Conservation (phyloP, 257 asterid genomes). For the Solanum pimpinellifolium region DNA sequence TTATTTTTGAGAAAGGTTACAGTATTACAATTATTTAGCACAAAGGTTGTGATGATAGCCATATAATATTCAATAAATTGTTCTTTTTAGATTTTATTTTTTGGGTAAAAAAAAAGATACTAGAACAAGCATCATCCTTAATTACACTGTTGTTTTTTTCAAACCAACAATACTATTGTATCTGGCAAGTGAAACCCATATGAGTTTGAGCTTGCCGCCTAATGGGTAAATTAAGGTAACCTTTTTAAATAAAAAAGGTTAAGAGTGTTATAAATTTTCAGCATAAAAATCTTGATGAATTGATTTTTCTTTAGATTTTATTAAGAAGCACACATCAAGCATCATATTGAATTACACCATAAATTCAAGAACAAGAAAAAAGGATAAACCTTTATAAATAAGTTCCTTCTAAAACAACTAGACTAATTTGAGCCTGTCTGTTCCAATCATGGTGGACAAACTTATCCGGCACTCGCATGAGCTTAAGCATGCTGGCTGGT, state of each 20-base stretch:
- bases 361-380: neutral
- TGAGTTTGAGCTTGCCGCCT: neutral
- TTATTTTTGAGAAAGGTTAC: neutral
- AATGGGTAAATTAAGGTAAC: neutral
- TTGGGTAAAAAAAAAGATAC: neutral
- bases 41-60: neutral
- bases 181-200: neutral
- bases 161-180: neutral
- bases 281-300: neutral
- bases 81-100: neutral
- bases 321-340: neutral
- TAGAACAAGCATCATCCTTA: neutral
- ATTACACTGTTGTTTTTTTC: neutral
- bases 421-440: neutral
- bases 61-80: neutral
- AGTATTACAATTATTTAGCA: neutral
- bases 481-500: neutral
- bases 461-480: neutral
- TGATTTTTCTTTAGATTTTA: neutral
- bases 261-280: neutral
- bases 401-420: slow-evolving; percentile 50
- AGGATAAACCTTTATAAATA: slow-evolving; percentile 67
- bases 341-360: neutral
- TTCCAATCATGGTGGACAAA: neutral
- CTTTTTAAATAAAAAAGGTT: neutral